A percentile compares a stretch with the other conserved stretches of the same genome.
Conservation (phyloP, 805 yeast genomes). For the Saccharomyces cerevisiae region DNA sequence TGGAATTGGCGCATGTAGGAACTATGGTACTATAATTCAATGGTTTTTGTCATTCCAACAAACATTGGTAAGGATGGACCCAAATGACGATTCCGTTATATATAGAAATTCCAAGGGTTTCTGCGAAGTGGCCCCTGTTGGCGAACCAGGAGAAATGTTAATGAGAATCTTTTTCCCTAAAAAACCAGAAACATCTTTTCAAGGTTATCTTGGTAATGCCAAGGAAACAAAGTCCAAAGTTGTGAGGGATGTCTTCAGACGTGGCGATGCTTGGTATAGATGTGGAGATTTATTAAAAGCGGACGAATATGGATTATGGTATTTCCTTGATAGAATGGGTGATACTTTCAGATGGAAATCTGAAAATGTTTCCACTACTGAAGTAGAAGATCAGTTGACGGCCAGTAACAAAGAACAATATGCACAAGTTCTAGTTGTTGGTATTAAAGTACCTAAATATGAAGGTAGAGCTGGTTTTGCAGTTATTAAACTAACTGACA, state of each 20-base stretch:
- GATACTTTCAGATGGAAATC: conserved; percentile 96
- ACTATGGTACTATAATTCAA: conserved; percentile 57
- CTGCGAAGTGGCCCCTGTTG: conserved; percentile 43
- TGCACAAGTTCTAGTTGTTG: conserved; percentile 76
- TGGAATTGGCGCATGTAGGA: conserved; percentile 85
- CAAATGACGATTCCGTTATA: conserved; percentile 64
- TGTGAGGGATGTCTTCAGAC: conserved; percentile 59
- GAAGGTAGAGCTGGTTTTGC: conserved; percentile 96
- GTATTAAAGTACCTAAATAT: conserved; percentile 72
- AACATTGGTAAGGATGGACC: conserved; percentile 64
- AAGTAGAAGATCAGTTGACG: conserved; percentile 71
- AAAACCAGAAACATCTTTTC: conserved; percentile 68
- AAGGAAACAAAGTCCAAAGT: conserved; percentile 74
- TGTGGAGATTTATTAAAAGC: conserved; percentile 73
- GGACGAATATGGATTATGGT: conserved; percentile 62
- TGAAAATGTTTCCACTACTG: conserved; percentile 89
- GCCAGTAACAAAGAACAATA: conserved; percentile 31
- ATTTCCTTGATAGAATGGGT: conserved; percentile 87
- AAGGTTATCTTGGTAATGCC: conserved; percentile 79
- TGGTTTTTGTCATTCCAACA: conserved; percentile 45
- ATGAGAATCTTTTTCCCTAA: conserved; percentile 61
- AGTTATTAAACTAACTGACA: conserved; percentile 47
- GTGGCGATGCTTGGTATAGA: conserved; percentile 89
- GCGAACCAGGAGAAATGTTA: conserved; percentile 81
- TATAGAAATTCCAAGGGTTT: conserved; percentile 65